Evolutionary conservation across 164 flowering plant species (phyloP), one percentile per base, ranked within the genome.

Genomic region (Stephania japonica): DNA sequence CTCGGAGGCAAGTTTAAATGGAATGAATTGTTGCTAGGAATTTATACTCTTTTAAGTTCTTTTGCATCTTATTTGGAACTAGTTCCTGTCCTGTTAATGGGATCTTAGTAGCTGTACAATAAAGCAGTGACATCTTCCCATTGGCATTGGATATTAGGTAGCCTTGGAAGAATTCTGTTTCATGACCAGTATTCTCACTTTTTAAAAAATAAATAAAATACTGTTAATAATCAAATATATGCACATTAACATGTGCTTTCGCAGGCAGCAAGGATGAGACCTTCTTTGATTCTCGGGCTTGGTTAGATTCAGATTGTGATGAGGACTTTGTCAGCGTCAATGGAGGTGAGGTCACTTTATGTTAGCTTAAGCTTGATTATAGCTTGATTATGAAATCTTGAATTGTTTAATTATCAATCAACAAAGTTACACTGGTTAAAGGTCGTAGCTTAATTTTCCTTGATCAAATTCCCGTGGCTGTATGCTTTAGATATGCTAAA

Each of bases 221-320:
- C 21, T 61, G 24, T 14, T 68, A 61, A 27, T 38, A 32, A 14
- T 10, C 70, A 11, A 65, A 69, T 73, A 13, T 41, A 66, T 69
- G 53, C 68, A 16, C 6, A 23, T 50, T 47, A 7, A 47, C 12
- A 16, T 50, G 53, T 38, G 65, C 53, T 13, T 53, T 32, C 67
- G 75, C 88, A 93, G 97, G 89, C 59, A 91, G 92, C 76, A 90
- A 87, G 77, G 98, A 90, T 23, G 98, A 93, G 71, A 66, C 75
- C 42, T 93, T 91, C 84, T 91, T 89, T 72, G 98, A 93, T 77
- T 85, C 93, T 18, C 86, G 79, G 44, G 80, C 89, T 42, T 93
- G 95, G 92, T 72, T 93, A 68, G 97, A 93, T 4, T 93, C 98
- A 4, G 98, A 93, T 70, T 89, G 91, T 72, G 98, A 93, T 53